Conservation (phyloP, 768 basidiomycete species). For the Mycena albidolilacea region DNA sequence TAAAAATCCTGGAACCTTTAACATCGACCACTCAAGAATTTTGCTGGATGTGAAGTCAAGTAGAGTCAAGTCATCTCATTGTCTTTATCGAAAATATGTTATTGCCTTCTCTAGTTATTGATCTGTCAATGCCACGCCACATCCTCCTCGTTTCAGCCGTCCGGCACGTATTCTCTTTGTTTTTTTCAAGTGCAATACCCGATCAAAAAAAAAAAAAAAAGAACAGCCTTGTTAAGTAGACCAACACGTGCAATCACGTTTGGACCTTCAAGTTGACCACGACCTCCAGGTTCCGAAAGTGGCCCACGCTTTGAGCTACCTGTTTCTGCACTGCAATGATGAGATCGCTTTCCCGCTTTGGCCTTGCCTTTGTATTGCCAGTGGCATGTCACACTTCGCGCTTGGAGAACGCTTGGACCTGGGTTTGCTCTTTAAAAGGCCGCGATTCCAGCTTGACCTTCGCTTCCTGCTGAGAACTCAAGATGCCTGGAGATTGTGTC, state of each 20-base stretch:
- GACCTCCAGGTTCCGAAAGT: too few relatives aligned
- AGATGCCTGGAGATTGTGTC: constrained; percentile 10
- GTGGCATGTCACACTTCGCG: background rate
- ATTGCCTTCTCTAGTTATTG: too few relatives aligned
- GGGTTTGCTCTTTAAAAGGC: background rate
- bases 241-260: background rate
- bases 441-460: background rate
- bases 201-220: too few relatives aligned
- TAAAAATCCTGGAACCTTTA: too few relatives aligned
- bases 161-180: background rate
- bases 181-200: background rate
- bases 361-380: background rate
- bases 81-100: too few relatives aligned
- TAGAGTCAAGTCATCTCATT: too few relatives aligned
- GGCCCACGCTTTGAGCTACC: too few relatives aligned
- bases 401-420: background rate
- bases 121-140: too few relatives aligned
- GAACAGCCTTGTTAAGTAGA: background rate
- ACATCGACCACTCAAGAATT: too few relatives aligned
- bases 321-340: background rate
- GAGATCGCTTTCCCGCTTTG: background rate
- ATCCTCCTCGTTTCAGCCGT: too few relatives aligned
- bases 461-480: too few relatives aligned
- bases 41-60: too few relatives aligned
- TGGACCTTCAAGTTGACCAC: background rate